Percentiles rank a stretch among this genome's conserved stretches.
phyloP scores from a whole-genome alignment of 805 yeast genomes.

The Ascoidea rubescens region DNA sequence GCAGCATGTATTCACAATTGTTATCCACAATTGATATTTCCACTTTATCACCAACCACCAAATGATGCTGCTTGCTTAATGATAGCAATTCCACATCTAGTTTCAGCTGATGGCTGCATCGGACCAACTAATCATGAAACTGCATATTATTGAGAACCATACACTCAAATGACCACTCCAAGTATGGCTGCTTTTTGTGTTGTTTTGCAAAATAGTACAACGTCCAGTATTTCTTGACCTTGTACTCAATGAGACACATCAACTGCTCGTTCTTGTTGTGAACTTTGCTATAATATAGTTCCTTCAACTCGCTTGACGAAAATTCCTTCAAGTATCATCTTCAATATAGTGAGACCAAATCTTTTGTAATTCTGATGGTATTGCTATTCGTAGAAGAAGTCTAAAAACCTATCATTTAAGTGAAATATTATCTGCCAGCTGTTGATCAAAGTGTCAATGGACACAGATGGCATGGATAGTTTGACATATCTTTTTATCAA shows the following conservation, averaged over 20 bases:
- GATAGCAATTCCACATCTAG: slow-evolving; percentile 3
- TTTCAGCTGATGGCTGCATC: slow-evolving; percentile 7
- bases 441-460: slow-evolving; percentile 19
- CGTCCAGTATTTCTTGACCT: background rate
- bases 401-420: slow-evolving; percentile 4
- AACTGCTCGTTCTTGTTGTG: background rate
- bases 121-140: slow-evolving; percentile 3
- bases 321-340: no score
- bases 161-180: no score
- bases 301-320: background rate
- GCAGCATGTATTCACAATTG: no score
- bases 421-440: slow-evolving; percentile 23
- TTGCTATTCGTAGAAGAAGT: slow-evolving; percentile 1
- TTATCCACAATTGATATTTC: no score
- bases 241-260: background rate
- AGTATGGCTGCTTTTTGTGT: background rate
- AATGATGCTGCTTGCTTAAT: background rate
- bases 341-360: background rate
- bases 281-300: background rate
- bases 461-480: slow-evolving; percentile 15
- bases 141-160: slow-evolving; percentile 3
- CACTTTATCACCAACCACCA: slow-evolving; percentile 8
- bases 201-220: background rate
- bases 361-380: background rate
- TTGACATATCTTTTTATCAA: slow-evolving; percentile 19